These are phyloP conservation scores for Erodium chrysanthum DNA, from an alignment of 441 rosid genomes.

Conservation along the genomic window DNA sequence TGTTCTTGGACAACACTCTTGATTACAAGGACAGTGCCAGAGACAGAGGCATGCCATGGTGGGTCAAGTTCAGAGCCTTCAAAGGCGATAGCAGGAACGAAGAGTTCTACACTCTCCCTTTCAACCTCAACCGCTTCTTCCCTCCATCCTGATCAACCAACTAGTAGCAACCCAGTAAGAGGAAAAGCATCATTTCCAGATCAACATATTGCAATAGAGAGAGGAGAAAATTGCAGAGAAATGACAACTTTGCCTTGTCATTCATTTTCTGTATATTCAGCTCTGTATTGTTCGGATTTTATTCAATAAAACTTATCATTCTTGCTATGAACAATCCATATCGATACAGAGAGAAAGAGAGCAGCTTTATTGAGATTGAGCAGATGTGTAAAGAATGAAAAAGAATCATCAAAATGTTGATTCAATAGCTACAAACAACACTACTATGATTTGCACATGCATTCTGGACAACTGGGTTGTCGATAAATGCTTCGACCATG, in stretches of 20 bases:
- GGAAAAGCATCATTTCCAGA: conserved; percentile 45
- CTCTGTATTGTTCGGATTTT: conserved; percentile 23
- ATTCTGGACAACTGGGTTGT: conserved; percentile 73
- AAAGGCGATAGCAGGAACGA: conserved; percentile 92
- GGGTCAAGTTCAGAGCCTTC: conserved; percentile 85
- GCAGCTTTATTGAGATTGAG: neutral
- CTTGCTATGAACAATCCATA: neutral
- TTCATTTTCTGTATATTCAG: conserved; percentile 17
- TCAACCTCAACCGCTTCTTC: conserved; percentile 91
- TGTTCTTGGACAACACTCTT: conserved; percentile 86
- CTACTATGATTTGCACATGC: conserved; percentile 50
- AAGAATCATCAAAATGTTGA: conserved; percentile 3
- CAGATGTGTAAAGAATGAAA: conserved; percentile 6
- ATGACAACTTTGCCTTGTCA: conserved; percentile 19
- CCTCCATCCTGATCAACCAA: conserved; percentile 60
- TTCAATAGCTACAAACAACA: too few species aligned
- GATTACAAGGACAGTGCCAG: conserved; percentile 81
- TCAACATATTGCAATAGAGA: neutral
- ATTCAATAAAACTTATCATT: conserved; percentile 19
- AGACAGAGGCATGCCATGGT: conserved; percentile 98
- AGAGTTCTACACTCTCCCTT: conserved; percentile 92
- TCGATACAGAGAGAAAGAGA: neutral
- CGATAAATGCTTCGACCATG: conserved; percentile 76
- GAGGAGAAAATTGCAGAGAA: conserved; percentile 8
- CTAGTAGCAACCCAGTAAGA: conserved; percentile 9